A percentile compares a stretch with the other conserved stretches of the same genome.
Evolutionary conservation across 2,329 filamentous ascomycete species (phyloP).

Genomic region (Penicillium frequentans): DNA sequence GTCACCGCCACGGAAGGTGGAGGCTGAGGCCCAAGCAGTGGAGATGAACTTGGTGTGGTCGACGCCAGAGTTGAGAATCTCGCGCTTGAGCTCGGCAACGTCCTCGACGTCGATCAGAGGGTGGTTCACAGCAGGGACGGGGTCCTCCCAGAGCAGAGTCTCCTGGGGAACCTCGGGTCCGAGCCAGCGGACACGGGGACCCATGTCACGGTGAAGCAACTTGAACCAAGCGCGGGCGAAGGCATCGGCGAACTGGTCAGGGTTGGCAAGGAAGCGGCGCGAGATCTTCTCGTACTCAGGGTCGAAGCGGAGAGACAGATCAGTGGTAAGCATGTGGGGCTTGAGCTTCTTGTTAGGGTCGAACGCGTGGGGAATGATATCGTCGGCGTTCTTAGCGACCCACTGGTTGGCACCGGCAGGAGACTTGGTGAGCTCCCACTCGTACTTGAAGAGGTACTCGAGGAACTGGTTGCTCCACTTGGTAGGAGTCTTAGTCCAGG

Average conservation of each 20-base stretch:
- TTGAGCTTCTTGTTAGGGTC: constrained; percentile 70
- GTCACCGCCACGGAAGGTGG: constrained; percentile 72
- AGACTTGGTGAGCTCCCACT: constrained; percentile 74
- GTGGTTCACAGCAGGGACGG: constrained; percentile 61
- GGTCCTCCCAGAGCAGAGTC: constrained; percentile 73
- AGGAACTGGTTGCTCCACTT: constrained; percentile 76
- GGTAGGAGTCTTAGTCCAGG: constrained; percentile 73
- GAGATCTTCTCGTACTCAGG: constrained; percentile 74
- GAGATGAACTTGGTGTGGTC: constrained; percentile 62
- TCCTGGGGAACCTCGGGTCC: constrained; percentile 73
- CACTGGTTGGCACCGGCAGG: constrained; percentile 77
- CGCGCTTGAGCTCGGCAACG: constrained; percentile 65
- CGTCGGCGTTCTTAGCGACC: constrained; percentile 67
- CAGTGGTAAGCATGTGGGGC: constrained; percentile 75
- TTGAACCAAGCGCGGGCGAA: constrained; percentile 81
- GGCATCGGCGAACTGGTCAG: constrained; percentile 66
- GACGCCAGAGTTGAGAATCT: constrained; percentile 64
- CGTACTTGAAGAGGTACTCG: constrained; percentile 74
- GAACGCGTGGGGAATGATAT: constrained; percentile 69
- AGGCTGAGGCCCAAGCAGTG: constrained; percentile 68
- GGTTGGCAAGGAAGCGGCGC: constrained; percentile 67
- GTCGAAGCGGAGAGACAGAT: constrained; percentile 71
- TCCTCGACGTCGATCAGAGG: constrained; percentile 63
- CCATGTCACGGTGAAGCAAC: constrained; percentile 77
- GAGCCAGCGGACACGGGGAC: constrained; percentile 68